Evolutionary conservation across 2,329 filamentous ascomycete species (phyloP).

Genomic region (Aureobasidium zeae): DNA sequence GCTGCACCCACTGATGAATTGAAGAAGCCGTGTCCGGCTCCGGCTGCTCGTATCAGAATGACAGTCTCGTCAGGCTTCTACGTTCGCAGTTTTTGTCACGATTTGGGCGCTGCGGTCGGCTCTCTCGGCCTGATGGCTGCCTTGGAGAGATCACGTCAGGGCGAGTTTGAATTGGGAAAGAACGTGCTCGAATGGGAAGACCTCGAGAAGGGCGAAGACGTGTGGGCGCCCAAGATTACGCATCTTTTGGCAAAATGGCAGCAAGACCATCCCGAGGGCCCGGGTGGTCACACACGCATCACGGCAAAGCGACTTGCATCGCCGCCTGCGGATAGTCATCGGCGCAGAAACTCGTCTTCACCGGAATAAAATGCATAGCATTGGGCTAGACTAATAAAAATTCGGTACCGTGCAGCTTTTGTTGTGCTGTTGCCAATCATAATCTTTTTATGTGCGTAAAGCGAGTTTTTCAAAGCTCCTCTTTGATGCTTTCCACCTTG

Average conservation of each 20-base stretch:
- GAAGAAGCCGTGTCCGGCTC: conserved; percentile 35
- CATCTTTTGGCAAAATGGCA: conserved; percentile 8
- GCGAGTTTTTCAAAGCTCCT: conserved; percentile 24
- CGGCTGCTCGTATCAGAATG: conserved; percentile 76
- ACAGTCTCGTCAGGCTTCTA: conserved; percentile 96
- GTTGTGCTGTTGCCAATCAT: conserved; percentile 3
- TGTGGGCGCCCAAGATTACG: conserved; percentile 69
- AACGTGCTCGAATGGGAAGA: conserved; percentile 75
- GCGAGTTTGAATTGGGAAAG: conserved; percentile 62
- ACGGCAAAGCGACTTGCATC: conserved; percentile 1
- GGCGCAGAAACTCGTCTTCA: conserved; percentile 14
- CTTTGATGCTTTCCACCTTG: conserved; percentile 35
- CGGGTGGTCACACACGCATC: neutral
- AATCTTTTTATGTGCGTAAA: conserved; percentile 1
- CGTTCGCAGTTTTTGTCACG: conserved; percentile 85
- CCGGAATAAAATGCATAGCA: neutral
- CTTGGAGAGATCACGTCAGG: conserved; percentile 71
- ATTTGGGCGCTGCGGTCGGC: conserved; percentile 71
- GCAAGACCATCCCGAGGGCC: conserved; percentile 6
- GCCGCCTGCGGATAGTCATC: neutral
- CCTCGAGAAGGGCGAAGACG: conserved; percentile 62
- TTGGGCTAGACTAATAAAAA: neutral
- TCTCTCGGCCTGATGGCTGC: conserved; percentile 82
- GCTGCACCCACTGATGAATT: neutral
- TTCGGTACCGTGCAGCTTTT: neutral